Base-by-base conservation (phyloP, 192 early-diverging fungal genomes). In the Podochytrium sp. region DNA sequence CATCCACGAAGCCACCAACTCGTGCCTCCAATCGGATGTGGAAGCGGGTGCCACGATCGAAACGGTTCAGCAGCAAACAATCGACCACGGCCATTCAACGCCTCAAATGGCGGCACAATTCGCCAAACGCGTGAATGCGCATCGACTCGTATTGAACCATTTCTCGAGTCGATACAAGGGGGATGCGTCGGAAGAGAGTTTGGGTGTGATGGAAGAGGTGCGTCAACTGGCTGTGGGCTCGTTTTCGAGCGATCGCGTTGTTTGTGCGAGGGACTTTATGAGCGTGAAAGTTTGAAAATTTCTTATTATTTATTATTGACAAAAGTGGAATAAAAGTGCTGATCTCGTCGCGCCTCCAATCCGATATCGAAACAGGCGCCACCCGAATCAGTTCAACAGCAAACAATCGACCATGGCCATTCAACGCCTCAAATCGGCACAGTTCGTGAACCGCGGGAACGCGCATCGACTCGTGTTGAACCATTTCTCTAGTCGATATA, bases 1-100 rank as follows among this genome's bases (percentile, higher is more conserved):
- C 0, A 79, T 87, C 10, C 87, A 89, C 74, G 87, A 89, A 62
- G 80, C 86, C 0, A 89, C 87, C 25, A 88, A 88, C 67, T 77
- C 87, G 6, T 65, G 80, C 39, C 76, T 85, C 16, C 57, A 51
- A 35, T 23, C 77, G 7, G 86, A 88, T 68, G 25, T 74, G 14
- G 42, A 34, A 39, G 0, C 57, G 1, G 79, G 59, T 2, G 39
- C 40, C n/a, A 83, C 84, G 16, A 47, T 66, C 3, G 78, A 84
- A 42, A 35, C 64, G 33, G 77, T 86, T 0, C 40, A 76, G 25
- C 55, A 78, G 32, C 37, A 51, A 25, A 76, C 85, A 14, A 53
- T 61, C 6, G 53, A 65, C 10, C 86, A 88, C 67, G 87, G 87
- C 0, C 87, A 89, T 65, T 88, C 86, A 5, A 89, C 85, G 14